phyloP scores from a whole-genome alignment of 2,329 filamentous ascomycete genomes.

The Sclerotinia nivalis region DNA sequence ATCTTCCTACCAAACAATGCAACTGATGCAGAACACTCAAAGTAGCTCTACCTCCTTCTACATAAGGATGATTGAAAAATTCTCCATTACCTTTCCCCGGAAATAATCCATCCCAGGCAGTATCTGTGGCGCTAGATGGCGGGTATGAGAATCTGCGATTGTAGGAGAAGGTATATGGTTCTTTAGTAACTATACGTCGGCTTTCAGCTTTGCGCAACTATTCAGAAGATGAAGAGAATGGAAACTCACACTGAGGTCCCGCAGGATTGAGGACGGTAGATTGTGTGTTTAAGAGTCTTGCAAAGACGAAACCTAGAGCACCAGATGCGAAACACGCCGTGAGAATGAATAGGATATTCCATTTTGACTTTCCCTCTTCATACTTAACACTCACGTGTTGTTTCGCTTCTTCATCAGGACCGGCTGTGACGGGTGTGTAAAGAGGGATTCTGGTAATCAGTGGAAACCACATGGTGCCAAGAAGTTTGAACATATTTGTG shows the following conservation, averaged over 20 bases:
- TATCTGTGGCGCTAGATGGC: background rate
- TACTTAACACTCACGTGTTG: background rate
- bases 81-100: background rate
- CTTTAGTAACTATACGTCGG: background rate
- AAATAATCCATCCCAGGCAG: conserved; percentile 13
- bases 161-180: background rate
- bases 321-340: background rate
- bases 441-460: background rate
- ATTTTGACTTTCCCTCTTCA: background rate
- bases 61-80: conserved; percentile 12
- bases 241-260: background rate
- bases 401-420: background rate
- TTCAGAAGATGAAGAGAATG: rapidly evolving
- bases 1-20: conserved; percentile 6
- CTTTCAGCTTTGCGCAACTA: background rate
- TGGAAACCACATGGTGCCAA: conserved; percentile 8
- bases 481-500: background rate
- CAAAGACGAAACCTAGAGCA: background rate
- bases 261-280: background rate
- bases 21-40: conserved; percentile 18
- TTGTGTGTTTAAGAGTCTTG: background rate
- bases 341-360: background rate
- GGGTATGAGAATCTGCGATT: conserved; percentile 15
- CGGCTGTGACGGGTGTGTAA: background rate
- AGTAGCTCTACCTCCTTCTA: background rate